Percentiles rank a stretch among this genome's conserved stretches.
phyloP scores from a whole-genome alignment of 352 stramenopile species.

The Plasmopara viticola region DNA sequence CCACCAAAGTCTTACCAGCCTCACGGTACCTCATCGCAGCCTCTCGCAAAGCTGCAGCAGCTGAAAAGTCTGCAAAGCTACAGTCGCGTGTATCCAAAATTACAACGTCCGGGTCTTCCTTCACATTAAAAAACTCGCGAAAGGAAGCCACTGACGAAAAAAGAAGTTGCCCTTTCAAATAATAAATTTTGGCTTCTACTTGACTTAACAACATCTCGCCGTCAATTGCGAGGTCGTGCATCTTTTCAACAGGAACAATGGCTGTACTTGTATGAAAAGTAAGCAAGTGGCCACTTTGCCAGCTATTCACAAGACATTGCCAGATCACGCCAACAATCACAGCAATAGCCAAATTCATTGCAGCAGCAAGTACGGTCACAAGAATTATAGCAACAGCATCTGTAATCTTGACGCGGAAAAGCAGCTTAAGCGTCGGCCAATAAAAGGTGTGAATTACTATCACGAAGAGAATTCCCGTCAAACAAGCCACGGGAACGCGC shows the following conservation, averaged over 20 bases:
- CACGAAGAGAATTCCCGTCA: conserved; percentile 85
- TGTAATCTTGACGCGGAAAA: conserved; percentile 61
- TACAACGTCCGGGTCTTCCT: conserved; percentile 53
- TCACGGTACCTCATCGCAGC: conserved; percentile 62
- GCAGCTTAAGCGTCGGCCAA: conserved; percentile 80
- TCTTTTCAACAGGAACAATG: conserved; percentile 25
- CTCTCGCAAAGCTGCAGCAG: conserved; percentile 72
- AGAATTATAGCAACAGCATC: conserved; percentile 79
- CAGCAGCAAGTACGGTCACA: conserved; percentile 76
- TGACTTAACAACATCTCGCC: conserved; percentile 29
- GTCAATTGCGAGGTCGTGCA: conserved; percentile 19
- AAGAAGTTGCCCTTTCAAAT: conserved; percentile 63
- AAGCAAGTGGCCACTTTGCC: conserved; percentile 57
- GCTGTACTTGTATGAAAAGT: conserved; percentile 30
- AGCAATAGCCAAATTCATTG: conserved; percentile 83
- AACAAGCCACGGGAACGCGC: conserved; percentile 73
- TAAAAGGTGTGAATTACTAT: conserved; percentile 89
- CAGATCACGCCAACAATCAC: conserved; percentile 83
- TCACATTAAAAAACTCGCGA: conserved; percentile 68
- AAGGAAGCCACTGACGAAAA: conserved; percentile 78
- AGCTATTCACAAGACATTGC: conserved; percentile 77
- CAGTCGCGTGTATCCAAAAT: conserved; percentile 74
- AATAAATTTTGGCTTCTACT: conserved; percentile 62
- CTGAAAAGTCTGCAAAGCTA: conserved; percentile 80
- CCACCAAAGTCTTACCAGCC: conserved; percentile 63